phyloP scores from a whole-genome alignment of 768 basidiomycete genomes.

The Chlorophyllum brunneum region DNA sequence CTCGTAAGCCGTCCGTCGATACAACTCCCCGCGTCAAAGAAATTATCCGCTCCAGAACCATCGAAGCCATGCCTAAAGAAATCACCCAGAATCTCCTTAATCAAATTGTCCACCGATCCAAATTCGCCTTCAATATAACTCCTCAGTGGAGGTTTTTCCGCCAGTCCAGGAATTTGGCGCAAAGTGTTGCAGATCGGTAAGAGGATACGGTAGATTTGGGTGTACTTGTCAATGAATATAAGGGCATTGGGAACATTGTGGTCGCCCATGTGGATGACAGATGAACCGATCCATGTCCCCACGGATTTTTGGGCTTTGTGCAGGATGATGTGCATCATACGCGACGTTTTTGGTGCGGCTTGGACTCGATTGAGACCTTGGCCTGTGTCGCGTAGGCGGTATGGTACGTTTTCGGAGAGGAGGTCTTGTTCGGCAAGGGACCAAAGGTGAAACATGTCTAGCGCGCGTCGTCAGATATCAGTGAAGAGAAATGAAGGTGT shows the following conservation, averaged over 20 bases:
- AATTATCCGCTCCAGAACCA: constrained; percentile 88
- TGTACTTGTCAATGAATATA: constrained; percentile 91
- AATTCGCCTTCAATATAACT: constrained; percentile 83
- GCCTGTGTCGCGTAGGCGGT: constrained; percentile 84
- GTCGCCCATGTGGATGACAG: constrained; percentile 88
- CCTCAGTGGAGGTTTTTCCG: constrained; percentile 63
- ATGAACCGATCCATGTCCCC: constrained; percentile 82
- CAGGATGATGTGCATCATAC: constrained; percentile 85
- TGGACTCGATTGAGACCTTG: constrained; percentile 91
- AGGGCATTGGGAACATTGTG: constrained; percentile 82
- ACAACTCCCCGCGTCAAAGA: constrained; percentile 82
- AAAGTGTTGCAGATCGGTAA: constrained; percentile 84
- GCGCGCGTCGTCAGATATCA: neutral
- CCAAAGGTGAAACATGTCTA: constrained; percentile 90
- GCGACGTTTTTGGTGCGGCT: constrained; percentile 82
- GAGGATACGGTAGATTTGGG: constrained; percentile 87
- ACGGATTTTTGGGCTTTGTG: constrained; percentile 80
- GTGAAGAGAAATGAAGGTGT: neutral
- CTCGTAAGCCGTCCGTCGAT: constrained; percentile 86
- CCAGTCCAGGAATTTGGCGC: constrained; percentile 63
- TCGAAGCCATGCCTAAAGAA: constrained; percentile 89
- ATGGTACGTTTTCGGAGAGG: constrained; percentile 68
- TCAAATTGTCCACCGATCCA: constrained; percentile 67
- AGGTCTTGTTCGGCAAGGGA: constrained; percentile 78
- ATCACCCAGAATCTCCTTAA: constrained; percentile 70